Evolutionary conservation across 78 protist species (phyloP).

Genomic region (Dictyostelium citrinum): DNA sequence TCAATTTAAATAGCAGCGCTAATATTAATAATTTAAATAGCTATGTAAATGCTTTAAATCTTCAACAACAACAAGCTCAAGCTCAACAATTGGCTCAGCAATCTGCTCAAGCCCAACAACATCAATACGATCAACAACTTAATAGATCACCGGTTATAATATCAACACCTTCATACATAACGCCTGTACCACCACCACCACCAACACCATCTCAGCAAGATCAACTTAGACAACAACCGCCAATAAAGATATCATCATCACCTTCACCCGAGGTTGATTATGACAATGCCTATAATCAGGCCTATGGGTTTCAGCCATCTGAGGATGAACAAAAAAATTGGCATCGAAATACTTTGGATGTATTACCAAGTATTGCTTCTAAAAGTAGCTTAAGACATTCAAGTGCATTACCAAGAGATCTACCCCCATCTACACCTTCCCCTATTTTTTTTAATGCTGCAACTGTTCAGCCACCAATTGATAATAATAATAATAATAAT

Average conservation of each 20-base stretch:
- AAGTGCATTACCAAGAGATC: neutral
- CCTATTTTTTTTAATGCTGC: neutral
- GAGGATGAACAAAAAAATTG: constrained; percentile 2
- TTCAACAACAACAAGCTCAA: constrained; percentile 10
- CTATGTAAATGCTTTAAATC: neutral
- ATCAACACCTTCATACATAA: constrained; percentile 6
- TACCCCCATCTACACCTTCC: neutral
- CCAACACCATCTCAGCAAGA: neutral
- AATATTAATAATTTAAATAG: neutral
- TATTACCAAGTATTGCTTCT: neutral
- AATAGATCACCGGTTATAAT: constrained; percentile 7
- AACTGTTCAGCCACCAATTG: too few species aligned
- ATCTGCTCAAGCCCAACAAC: neutral
- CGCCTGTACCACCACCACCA: constrained; percentile 33
- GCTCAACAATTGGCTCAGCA: neutral
- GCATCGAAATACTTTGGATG: neutral
- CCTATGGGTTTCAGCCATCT: constrained; percentile 18
- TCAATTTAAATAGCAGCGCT: neutral
- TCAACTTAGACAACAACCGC: neutral
- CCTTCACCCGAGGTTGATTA: neutral
- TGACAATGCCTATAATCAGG: constrained; percentile 1
- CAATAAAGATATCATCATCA: neutral
- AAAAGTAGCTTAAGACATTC: neutral
- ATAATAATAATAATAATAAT: neutral
- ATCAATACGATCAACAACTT: neutral